Conservation (phyloP, 2,329 filamentous ascomycete species). For the Nigrograna mackinnonii region DNA sequence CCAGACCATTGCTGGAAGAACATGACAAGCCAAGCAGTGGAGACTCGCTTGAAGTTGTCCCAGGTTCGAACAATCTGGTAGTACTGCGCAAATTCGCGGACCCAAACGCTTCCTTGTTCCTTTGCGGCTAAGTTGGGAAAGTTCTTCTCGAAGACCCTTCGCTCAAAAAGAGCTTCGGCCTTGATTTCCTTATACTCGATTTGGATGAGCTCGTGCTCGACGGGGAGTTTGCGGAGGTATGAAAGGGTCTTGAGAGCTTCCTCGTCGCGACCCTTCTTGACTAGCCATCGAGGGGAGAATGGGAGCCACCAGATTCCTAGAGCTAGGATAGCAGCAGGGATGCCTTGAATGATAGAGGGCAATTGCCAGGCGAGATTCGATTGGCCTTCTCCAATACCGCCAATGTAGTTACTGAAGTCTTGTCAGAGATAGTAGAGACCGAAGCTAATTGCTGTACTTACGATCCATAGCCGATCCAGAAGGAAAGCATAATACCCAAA, state of each 20-base stretch:
- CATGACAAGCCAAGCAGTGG: slow-evolving; percentile 50
- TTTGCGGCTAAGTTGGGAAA: slow-evolving; percentile 51
- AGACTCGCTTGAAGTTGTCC: slow-evolving; percentile 56
- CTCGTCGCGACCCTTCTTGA: slow-evolving; percentile 28
- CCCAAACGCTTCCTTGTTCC: slow-evolving; percentile 47
- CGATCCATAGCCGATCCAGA: slow-evolving; percentile 34
- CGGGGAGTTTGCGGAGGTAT: slow-evolving; percentile 32
- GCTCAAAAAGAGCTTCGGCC: slow-evolving; percentile 49
- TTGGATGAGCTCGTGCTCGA: slow-evolving; percentile 41
- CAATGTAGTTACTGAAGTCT: slow-evolving; percentile 35
- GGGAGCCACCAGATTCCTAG: slow-evolving; percentile 29
- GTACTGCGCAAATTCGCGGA: slow-evolving; percentile 55
- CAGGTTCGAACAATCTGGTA: slow-evolving; percentile 50
- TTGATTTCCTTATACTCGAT: slow-evolving; percentile 54
- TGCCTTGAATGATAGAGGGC: slow-evolving; percentile 28
- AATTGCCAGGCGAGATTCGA: slow-evolving; percentile 28
- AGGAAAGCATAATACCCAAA: slow-evolving; percentile 34
- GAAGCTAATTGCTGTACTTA: slow-evolving; percentile 7
- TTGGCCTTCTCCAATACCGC: slow-evolving; percentile 44
- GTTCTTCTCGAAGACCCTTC: slow-evolving; percentile 46
- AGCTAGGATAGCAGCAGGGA: slow-evolving; percentile 25
- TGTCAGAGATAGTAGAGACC: not conserved
- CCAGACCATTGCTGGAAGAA: slow-evolving; percentile 54
- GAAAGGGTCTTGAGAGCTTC: slow-evolving; percentile 23
- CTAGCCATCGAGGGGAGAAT: slow-evolving; percentile 28